Evolutionary conservation across 164 flowering plant species (phyloP), one percentile per base, ranked within the genome.

Genomic region (Berberis vulgaris): DNA sequence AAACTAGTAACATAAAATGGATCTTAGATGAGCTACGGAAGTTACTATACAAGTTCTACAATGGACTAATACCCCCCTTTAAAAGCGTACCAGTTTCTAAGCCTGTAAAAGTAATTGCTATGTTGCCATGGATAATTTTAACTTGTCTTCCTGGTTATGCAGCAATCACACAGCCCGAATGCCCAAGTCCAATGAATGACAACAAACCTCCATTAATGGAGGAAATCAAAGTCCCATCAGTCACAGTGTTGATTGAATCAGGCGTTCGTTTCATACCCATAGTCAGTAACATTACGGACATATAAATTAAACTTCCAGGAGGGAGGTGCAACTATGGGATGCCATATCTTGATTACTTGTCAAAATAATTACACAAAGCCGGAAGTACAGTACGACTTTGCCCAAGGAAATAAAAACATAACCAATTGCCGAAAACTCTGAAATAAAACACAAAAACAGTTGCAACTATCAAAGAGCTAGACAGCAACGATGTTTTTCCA

Each of bases 191-290:
- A 11, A 46, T 41, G n/a, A 26, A 26, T 26, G 26, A 26, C 26
- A 43, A 38, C 43, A 64, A 63, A 6, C 57, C 69, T 42, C 78
- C 76, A 47, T 46, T 68, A 11, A 59, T 73, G 6, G 82, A 79
- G 55, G 82, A 81, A 62, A 76, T 82, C 9, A 62, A 38, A 13
- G 76, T 82, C 13, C 86, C 83, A 40, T 74, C 82, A 0, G 81
- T 79, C 2, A 54, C 74, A 2, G 69, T 73, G 12, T 80, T 83
- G 39, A 43, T 41, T 1, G 63, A 70, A 0, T 63, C 77, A 1
- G 81, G 82, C 0, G 73, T 81, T 3, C 60, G 43, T 2, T 79
- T 83, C 49, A 38, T 13, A 1, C 60, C 69, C 6, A 60, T 78
- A 1, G 45, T 62, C 2, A 76, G 70, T 1, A 68, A 73, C 63